phyloP scores from a whole-genome alignment of 495 filamentous ascomycete species.

The Annulohypoxylon moriforme region DNA sequence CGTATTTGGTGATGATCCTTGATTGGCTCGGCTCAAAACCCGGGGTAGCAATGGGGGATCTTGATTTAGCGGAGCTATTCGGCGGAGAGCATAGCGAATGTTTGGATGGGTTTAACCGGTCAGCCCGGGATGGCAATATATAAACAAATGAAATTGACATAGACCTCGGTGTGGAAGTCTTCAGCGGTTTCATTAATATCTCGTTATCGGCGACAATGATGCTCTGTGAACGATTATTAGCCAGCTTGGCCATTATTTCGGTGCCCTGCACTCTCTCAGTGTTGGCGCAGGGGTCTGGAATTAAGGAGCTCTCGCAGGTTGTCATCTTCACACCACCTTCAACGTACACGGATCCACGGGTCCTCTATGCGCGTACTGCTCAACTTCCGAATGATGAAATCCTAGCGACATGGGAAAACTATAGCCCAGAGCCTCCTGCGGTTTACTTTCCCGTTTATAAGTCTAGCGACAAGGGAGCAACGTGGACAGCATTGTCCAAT shows the following conservation, averaged over 20 bases:
- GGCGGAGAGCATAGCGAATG: slow-evolving; percentile 35
- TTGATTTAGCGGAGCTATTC: slow-evolving; percentile 31
- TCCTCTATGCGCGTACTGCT: slow-evolving; percentile 65
- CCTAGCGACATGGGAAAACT: slow-evolving; percentile 75
- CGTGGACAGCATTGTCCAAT: slow-evolving; percentile 70
- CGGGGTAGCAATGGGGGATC: slow-evolving; percentile 35
- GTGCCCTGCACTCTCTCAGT: neutral
- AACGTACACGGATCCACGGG: slow-evolving; percentile 51
- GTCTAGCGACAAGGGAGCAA: slow-evolving; percentile 68
- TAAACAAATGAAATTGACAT: slow-evolving; percentile 13
- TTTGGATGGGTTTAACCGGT: slow-evolving; percentile 26
- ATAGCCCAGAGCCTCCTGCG: slow-evolving; percentile 64
- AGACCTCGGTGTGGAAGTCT: slow-evolving; percentile 17
- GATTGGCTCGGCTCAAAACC: slow-evolving; percentile 42
- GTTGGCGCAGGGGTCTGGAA: neutral
- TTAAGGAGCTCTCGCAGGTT: slow-evolving; percentile 31
- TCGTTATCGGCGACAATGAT: slow-evolving; percentile 18
- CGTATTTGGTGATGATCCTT: neutral
- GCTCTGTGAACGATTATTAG: slow-evolving; percentile 20
- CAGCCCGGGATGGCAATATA: slow-evolving; percentile 26
- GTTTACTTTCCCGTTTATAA: slow-evolving; percentile 75
- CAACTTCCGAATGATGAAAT: slow-evolving; percentile 62
- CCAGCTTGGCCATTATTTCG: slow-evolving; percentile 23
- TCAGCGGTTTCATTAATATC: neutral
- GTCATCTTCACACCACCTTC: slow-evolving; percentile 35